A percentile compares a stretch with the other conserved stretches of the same genome.
Evolutionary conservation across 2,329 filamentous ascomycete species (phyloP).

Genomic region (Cucurbitaria berberidis): DNA sequence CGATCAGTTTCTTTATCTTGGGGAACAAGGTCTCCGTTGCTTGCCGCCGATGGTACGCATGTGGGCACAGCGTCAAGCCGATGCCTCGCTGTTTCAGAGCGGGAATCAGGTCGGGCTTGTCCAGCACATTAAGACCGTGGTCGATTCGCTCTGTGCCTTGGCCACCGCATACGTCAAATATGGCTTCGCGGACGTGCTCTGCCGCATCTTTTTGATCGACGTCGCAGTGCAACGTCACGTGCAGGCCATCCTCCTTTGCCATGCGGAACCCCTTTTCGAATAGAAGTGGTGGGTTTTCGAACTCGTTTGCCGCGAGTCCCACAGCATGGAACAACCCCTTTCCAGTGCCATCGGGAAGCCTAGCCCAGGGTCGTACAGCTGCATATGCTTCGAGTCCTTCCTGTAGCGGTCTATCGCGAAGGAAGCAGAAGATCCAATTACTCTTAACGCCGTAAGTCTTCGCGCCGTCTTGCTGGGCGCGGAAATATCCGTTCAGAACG

Average conservation of each 20-base stretch:
- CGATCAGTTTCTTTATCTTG: constrained; percentile 46
- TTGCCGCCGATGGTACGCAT: constrained; percentile 44
- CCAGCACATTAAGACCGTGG: constrained; percentile 51
- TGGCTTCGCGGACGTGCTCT: constrained; percentile 52
- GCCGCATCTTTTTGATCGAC: constrained; percentile 58
- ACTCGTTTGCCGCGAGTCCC: constrained; percentile 57
- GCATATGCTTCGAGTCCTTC: constrained; percentile 50
- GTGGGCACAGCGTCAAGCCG: constrained; percentile 52
- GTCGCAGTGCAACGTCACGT: constrained; percentile 59
- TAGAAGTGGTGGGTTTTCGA: constrained; percentile 53
- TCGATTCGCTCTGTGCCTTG: constrained; percentile 47
- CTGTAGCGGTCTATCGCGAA: constrained; percentile 50
- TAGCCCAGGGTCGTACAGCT: constrained; percentile 48
- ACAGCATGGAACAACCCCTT: constrained; percentile 53
- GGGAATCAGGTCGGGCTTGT: constrained; percentile 41
- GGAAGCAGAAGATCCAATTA: constrained; percentile 53
- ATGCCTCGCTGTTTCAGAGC: constrained; percentile 41
- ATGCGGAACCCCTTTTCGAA: constrained; percentile 52
- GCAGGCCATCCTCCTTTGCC: constrained; percentile 51
- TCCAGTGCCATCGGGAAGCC: constrained; percentile 14
- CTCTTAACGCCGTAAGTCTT: constrained; percentile 8
- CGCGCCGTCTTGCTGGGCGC: constrained; percentile 7
- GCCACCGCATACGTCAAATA: constrained; percentile 31
- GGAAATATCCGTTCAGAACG: constrained; percentile 58
- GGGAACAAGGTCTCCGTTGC: constrained; percentile 50